A percentile compares a stretch with the other conserved stretches of the same genome.
Evolutionary conservation across 2,329 filamentous ascomycete genomes (phyloP).

Genomic region (Penicillium sp.): DNA sequence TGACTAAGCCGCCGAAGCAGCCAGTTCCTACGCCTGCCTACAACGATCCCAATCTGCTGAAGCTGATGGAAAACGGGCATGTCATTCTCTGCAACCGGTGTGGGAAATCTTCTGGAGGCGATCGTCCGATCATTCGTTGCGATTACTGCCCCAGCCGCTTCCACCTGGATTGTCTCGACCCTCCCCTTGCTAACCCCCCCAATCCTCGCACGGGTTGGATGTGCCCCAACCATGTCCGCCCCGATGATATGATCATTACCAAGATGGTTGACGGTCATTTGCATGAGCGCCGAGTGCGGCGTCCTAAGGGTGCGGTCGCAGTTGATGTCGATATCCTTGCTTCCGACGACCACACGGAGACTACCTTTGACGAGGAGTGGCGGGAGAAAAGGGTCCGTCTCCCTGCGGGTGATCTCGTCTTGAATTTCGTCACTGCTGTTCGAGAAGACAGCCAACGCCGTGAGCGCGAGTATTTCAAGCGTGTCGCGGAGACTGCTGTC

Average conservation of each 20-base stretch:
- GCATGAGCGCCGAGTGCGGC: slow-evolving; percentile 32
- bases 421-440: slow-evolving; percentile 21
- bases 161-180: slow-evolving; percentile 90
- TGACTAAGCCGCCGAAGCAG: slow-evolving; percentile 24
- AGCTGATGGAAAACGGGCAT: slow-evolving; percentile 67
- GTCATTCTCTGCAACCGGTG: slow-evolving; percentile 76
- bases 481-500: slow-evolving; percentile 7
- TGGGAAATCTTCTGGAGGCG: slow-evolving; percentile 60
- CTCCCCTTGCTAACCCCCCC: slow-evolving; percentile 76
- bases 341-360: slow-evolving; percentile 15
- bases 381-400: slow-evolving; percentile 16
- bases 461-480: slow-evolving; percentile 5
- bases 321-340: slow-evolving; percentile 17
- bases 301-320: slow-evolving; percentile 23
- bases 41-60: slow-evolving; percentile 40
- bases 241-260: slow-evolving; percentile 56
- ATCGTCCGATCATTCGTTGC: slow-evolving; percentile 78
- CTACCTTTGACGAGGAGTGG: slow-evolving; percentile 21
- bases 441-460: slow-evolving; percentile 9
- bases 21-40: slow-evolving; percentile 19
- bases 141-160: slow-evolving; percentile 77
- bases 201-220: slow-evolving; percentile 71
- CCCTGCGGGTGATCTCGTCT: slow-evolving; percentile 16
- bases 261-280: slow-evolving; percentile 56
- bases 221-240: slow-evolving; percentile 82